Percentiles rank a stretch among this genome's conserved stretches.
These are phyloP conservation scores for Zygoascus meyerae DNA, from an alignment of 1,139 yeast genomes.

Conservation along the genomic window DNA sequence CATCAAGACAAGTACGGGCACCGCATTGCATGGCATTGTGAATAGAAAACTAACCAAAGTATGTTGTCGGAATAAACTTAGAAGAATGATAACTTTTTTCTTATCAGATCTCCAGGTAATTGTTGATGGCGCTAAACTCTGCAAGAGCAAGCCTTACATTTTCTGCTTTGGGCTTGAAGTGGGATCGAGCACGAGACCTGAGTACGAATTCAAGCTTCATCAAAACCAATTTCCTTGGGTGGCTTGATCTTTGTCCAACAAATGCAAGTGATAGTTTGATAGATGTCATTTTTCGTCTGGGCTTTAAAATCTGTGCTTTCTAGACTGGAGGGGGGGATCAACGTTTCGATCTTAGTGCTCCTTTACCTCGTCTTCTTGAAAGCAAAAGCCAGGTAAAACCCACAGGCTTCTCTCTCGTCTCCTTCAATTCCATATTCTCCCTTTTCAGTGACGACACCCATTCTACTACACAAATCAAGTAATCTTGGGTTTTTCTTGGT, in stretches of 20 bases:
- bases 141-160: too few species aligned
- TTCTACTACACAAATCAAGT: slow-evolving; percentile 46
- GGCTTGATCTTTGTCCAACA: too few species aligned
- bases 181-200: too few species aligned
- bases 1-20: too few species aligned
- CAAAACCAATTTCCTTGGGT: too few species aligned
- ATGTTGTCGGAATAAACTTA: too few species aligned
- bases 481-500: slow-evolving; percentile 61
- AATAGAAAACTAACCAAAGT: neutral
- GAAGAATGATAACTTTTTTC: too few species aligned
- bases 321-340: neutral
- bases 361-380: slow-evolving; percentile 47
- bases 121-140: too few species aligned
- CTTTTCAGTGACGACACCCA: slow-evolving; percentile 44
- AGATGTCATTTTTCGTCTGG: neutral
- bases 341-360: neutral
- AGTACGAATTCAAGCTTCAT: too few species aligned
- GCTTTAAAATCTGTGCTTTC: neutral
- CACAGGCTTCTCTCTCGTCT: slow-evolving; percentile 84
- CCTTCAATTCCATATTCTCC: slow-evolving; percentile 87
- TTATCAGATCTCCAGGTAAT: too few species aligned
- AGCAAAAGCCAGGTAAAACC: slow-evolving; percentile 74
- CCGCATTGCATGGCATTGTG: too few species aligned
- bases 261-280: neutral
- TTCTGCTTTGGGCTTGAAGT: too few species aligned